These are phyloP conservation scores for Colletotrichum navitas DNA, from an alignment of 2,329 filamentous ascomycete genomes.

Conservation along the genomic window DNA sequence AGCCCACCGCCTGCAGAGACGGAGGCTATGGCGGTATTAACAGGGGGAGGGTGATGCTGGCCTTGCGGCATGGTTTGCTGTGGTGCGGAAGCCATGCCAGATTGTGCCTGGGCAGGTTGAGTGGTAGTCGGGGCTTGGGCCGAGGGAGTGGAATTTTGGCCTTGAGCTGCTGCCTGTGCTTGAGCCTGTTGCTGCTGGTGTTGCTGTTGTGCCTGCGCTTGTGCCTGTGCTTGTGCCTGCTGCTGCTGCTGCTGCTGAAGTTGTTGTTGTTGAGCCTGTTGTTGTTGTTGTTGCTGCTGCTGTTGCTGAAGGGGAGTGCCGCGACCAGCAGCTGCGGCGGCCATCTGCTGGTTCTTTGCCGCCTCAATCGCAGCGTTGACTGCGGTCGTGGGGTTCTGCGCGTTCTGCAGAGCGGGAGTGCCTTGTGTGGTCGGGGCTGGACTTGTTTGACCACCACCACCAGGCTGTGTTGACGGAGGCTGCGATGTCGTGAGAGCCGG, in stretches of 20 bases:
- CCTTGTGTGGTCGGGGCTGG: slow-evolving; percentile 7
- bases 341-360: slow-evolving; percentile 58
- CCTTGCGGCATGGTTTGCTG: slow-evolving; percentile 45
- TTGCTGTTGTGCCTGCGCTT: slow-evolving; percentile 42
- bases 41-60: slow-evolving; percentile 56
- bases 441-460: slow-evolving; percentile 23
- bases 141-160: slow-evolving; percentile 35
- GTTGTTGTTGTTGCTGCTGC: slow-evolving; percentile 45
- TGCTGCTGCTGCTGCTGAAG: slow-evolving; percentile 38
- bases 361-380: slow-evolving; percentile 60
- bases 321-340: slow-evolving; percentile 45
- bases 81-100: slow-evolving; percentile 17
- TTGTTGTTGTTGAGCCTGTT: slow-evolving; percentile 45
- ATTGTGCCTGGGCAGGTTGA: slow-evolving; percentile 31
- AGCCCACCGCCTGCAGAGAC: slow-evolving; percentile 52
- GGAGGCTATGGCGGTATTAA: slow-evolving; percentile 62
- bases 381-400: slow-evolving; percentile 52
- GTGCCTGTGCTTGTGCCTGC: slow-evolving; percentile 48
- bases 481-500: slow-evolving; percentile 43
- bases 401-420: slow-evolving; percentile 42
- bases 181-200: slow-evolving; percentile 47
- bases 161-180: slow-evolving; percentile 44
- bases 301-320: slow-evolving; percentile 47
- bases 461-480: slow-evolving; percentile 40
- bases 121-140: slow-evolving; percentile 25